Conservation (phyloP, 345 rosid species). For the Reutealis trisperma region DNA sequence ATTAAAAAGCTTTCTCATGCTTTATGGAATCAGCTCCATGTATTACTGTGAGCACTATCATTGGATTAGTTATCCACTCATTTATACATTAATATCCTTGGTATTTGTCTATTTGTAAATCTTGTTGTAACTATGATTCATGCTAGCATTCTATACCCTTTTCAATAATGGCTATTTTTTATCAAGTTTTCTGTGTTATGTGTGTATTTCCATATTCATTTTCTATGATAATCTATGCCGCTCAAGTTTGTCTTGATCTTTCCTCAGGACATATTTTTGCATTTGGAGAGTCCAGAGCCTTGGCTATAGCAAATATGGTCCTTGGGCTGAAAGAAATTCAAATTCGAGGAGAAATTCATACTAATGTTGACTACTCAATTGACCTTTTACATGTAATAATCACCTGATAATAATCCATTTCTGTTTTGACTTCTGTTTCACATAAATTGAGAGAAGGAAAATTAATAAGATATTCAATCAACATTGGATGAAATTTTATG, state of each 20-base stretch:
- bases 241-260: conserved; percentile 15
- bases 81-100: neutral
- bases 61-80: neutral
- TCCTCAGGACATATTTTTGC: conserved; percentile 91
- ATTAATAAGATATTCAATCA: conserved; percentile 14
- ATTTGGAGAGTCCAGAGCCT: conserved; percentile 96
- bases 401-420: conserved; percentile 18
- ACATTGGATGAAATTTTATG: conserved; percentile 23
- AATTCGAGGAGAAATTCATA: conserved; percentile 96
- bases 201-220: conserved; percentile 7
- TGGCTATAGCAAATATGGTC: conserved; percentile 99
- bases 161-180: conserved; percentile 6
- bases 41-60: neutral
- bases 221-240: neutral
- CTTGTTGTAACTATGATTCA: neutral
- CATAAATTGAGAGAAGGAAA: neutral
- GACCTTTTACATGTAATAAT: conserved; percentile 86
- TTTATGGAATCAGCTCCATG: too few relatives aligned
- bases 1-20: too few relatives aligned
- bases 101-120: neutral
- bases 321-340: conserved; percentile 98
- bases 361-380: conserved; percentile 95
- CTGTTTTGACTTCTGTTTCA: neutral
- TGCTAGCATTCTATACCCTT: neutral
- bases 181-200: neutral